Percentiles rank a stretch among this genome's conserved stretches.
phyloP scores from a whole-genome alignment of 176 grass and related monocot species.

The Musa acuminata region DNA sequence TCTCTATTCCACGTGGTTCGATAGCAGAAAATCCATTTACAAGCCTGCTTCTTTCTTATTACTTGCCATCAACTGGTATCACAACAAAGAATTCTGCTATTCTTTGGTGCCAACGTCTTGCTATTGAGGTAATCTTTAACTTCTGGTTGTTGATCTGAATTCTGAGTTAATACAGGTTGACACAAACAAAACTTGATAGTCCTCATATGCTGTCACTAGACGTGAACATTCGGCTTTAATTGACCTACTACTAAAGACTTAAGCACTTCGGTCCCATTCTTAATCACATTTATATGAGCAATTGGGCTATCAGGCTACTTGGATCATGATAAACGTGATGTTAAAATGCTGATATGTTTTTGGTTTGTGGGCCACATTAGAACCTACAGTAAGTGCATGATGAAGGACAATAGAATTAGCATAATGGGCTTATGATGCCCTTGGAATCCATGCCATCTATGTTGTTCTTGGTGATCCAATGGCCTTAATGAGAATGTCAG shows the following conservation, averaged over 20 bases:
- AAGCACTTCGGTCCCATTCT: neutral
- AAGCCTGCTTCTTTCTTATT: conserved; percentile 80
- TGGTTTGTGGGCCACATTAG: neutral
- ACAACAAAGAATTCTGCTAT: conserved; percentile 38
- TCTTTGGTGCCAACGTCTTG: conserved; percentile 70
- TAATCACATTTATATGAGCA: neutral
- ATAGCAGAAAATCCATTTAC: conserved; percentile 99
- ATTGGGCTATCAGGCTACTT: neutral
- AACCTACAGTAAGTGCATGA: neutral
- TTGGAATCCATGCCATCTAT: neutral
- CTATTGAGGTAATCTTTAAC: conserved; percentile 61
- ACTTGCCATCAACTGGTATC: conserved; percentile 37
- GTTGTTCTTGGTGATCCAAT: neutral
- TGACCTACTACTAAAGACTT: neutral
- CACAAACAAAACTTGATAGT: neutral
- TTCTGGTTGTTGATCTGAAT: conserved; percentile 10
- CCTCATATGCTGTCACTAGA: neutral
- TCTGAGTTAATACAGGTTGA: neutral
- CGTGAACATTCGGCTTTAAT: neutral
- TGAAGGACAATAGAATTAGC: neutral
- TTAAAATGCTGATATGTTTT: neutral
- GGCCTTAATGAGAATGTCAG: neutral
- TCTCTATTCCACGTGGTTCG: conserved; percentile 64
- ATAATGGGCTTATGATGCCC: neutral
- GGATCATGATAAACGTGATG: neutral